Conservation (phyloP, 169 alveolate genomes). For the Cryptosporidium ubiquitum region DNA sequence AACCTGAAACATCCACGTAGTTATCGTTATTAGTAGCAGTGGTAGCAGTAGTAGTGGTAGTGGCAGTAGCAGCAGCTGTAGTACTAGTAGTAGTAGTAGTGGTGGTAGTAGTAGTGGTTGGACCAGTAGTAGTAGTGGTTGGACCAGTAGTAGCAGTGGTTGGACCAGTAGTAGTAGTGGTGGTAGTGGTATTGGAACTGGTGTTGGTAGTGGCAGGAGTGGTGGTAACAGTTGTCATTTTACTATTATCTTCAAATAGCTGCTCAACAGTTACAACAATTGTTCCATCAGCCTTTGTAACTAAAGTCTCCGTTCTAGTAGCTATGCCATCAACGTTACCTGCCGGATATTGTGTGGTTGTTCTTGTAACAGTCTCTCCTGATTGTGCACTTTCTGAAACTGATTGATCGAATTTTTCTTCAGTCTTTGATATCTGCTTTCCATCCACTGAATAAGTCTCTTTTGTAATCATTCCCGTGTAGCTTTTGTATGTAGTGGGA, state of each 20-base stretch:
- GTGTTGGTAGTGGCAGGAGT: not conserved
- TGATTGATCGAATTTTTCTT: slow-evolving; percentile 21
- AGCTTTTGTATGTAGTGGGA: not conserved
- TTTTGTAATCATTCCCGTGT: slow-evolving; percentile 19
- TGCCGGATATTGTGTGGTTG: not conserved
- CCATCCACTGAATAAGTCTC: slow-evolving; percentile 44
- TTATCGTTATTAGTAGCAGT: not conserved
- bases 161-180: not conserved
- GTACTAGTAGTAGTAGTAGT: not conserved
- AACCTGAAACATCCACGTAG: slow-evolving; percentile 1
- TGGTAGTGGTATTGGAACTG: not conserved
- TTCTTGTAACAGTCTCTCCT: slow-evolving; percentile 7
- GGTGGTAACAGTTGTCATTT: slow-evolving; percentile 1
- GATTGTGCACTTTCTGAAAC: not conserved
- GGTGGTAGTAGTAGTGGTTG: not conserved
- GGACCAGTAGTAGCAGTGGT: not conserved
- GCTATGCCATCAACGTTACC: not conserved
- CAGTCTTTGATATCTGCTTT: slow-evolving; percentile 1
- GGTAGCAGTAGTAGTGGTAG: not conserved
- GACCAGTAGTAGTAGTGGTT: not conserved
- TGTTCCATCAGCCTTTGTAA: slow-evolving; percentile 16
- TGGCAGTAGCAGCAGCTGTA: not conserved
- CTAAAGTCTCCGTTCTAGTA: slow-evolving; percentile 20
- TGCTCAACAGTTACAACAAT: slow-evolving; percentile 15
- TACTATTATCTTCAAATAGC: slow-evolving; percentile 1